Evolutionary conservation across 306 rosid genomes (phyloP), one percentile per base, ranked within the genome.

Genomic region (Canavalia gladiata): DNA sequence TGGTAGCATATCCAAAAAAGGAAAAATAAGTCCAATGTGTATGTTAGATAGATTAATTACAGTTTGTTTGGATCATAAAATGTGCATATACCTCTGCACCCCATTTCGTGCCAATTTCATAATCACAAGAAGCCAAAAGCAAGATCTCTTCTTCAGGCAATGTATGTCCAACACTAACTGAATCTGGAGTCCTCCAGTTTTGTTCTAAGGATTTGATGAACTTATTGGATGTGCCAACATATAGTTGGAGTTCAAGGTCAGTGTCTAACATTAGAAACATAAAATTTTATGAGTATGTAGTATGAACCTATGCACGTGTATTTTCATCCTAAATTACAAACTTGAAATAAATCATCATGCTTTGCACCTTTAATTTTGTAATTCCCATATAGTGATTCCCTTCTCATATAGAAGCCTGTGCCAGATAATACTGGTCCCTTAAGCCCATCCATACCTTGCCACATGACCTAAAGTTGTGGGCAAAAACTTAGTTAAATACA

Each of bases 371-470:
- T 55, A 42, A 64, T 46, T n/a, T 50, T 68, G 69, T 57, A 82
- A 2, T 62, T 77, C 63, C 85, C 86, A 78, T 70, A 82, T 29
- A 90, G 74, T 0, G 90, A 74, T 43, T 35, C 62, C 92, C 91
- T 87, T 81, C 85, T 90, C 7, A 89, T 76, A 51, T 87, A 84
- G 82, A 85, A 90, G 80, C 90, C 84, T 4, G 94, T 87, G 72
- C 94, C 94, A 7, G 81, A 84, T 78, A 90, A 28, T 8, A 79
- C 69, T 0, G 94, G 94, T 68, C 94, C 94, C 57, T 63, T 75
- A 8, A 89, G 86, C 75, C 94, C 94, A 68, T 87, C 92, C 63
- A 80, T 54, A 49, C 94, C 94, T 60, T 71, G 87, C 90, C 90
- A 89, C 47, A 7, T 75, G 51, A 85, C 57, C 90, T 90, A 73